Evolutionary conservation across 257 asterid genomes (phyloP).

Genomic region (Nicotiana knightiana): DNA sequence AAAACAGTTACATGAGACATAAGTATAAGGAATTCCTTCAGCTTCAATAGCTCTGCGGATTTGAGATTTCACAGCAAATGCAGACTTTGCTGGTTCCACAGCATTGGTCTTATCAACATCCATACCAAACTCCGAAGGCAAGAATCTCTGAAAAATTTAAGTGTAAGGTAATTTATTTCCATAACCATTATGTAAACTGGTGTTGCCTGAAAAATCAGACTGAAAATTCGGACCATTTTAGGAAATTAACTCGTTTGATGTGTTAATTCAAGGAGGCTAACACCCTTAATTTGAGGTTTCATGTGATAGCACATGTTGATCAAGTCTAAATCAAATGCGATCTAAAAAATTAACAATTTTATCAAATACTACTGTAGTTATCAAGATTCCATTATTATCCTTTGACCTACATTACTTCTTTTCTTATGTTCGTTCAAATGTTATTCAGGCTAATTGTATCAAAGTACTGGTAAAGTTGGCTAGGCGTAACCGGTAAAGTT

Average conservation of each 20-base stretch:
- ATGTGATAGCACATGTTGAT: too few species aligned
- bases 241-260: not conserved
- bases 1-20: conserved; percentile 36
- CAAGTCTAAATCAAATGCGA: not conserved
- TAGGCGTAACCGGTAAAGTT: too few species aligned
- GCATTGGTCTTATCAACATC: conserved; percentile 57
- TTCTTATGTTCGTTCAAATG: not conserved
- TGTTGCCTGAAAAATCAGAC: too few species aligned
- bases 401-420: not conserved
- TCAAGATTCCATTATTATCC: not conserved
- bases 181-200: too few species aligned
- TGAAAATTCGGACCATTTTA: too few species aligned
- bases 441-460: not conserved
- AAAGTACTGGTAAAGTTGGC: too few species aligned
- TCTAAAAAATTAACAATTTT: not conserved
- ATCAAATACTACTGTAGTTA: not conserved
- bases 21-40: conserved; percentile 54
- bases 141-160: conserved; percentile 43
- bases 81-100: conserved; percentile 50
- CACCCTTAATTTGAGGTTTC: not conserved
- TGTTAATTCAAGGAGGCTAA: not conserved
- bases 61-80: conserved; percentile 29
- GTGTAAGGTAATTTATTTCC: not conserved
- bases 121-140: conserved; percentile 74
- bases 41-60: conserved; percentile 56